Evolutionary conservation across 441 rosid species (phyloP).

Genomic region (Pelargonium australe): DNA sequence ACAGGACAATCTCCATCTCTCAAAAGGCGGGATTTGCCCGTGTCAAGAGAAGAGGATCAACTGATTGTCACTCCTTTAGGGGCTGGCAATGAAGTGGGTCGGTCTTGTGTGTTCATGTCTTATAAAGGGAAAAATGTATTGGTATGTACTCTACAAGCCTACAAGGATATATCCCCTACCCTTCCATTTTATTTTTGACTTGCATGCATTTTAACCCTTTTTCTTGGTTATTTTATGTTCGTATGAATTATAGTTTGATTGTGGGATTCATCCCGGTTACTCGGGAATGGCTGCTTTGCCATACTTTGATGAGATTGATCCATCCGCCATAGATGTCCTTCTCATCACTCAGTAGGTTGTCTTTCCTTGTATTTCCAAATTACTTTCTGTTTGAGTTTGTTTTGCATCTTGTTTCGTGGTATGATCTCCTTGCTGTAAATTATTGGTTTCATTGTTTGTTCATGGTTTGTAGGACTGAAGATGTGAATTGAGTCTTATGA

Average conservation of each 20-base stretch:
- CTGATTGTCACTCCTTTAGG: conserved; percentile 74
- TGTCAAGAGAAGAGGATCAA: conserved; percentile 60
- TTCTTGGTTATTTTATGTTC: background rate
- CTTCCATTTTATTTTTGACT: background rate
- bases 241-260: conserved; percentile 45
- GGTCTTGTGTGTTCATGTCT: conserved; percentile 81
- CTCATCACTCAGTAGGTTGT: conserved; percentile 69
- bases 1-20: conserved; percentile 34
- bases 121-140: conserved; percentile 67
- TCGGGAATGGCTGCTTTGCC: conserved; percentile 92
- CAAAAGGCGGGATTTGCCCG: conserved; percentile 55
- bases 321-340: conserved; percentile 74
- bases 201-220: background rate
- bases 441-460: background rate
- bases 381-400: background rate
- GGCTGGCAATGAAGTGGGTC: conserved; percentile 89
- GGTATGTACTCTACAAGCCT: conserved; percentile 29
- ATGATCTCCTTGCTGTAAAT: background rate
- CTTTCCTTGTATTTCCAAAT: background rate
- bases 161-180: background rate
- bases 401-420: background rate
- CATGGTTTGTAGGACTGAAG: too few species aligned
- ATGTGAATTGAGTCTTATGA: too few species aligned
- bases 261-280: conserved; percentile 84
- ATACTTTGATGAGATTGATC: conserved; percentile 91